Conservation (phyloP, 139 green algal genomes). For the Microglena sp. region DNA sequence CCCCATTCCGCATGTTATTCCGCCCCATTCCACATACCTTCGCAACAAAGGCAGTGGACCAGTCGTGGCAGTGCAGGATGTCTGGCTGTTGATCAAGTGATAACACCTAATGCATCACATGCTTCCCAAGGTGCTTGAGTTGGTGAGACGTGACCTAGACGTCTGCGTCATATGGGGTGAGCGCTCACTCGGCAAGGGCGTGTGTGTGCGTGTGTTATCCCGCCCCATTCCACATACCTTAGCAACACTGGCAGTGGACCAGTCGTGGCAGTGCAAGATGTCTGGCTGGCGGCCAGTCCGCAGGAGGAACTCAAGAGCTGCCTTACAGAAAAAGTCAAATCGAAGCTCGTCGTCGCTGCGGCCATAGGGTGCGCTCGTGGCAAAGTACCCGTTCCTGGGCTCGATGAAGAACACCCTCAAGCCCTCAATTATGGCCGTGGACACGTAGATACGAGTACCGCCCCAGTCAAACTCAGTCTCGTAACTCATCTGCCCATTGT, state of each 20-base stretch:
- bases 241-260: constrained; percentile 73
- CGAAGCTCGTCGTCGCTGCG: constrained; percentile 42
- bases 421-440: constrained; percentile 59
- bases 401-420: constrained; percentile 53
- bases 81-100: constrained; percentile 60
- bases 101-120: no score
- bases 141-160: no score
- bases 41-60: constrained; percentile 69
- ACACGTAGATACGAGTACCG: constrained; percentile 63
- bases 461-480: constrained; percentile 70
- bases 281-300: constrained; percentile 54
- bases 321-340: constrained; percentile 91
- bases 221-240: constrained; percentile 26
- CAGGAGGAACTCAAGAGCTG: constrained; percentile 89
- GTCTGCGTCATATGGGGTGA: no score
- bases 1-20: no score
- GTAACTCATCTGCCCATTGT: constrained; percentile 35
- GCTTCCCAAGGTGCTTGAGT: no score
- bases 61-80: constrained; percentile 97
- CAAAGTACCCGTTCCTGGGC: constrained; percentile 75
- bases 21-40: no score
- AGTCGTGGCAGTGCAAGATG: constrained; percentile 98
- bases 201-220: no score
- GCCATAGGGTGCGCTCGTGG: constrained; percentile 23
- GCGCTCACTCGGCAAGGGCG: no score